Percentiles rank a stretch among this genome's conserved stretches.
Evolutionary conservation across 306 rosid species (phyloP).

Genomic region (Cucumis melo): DNA sequence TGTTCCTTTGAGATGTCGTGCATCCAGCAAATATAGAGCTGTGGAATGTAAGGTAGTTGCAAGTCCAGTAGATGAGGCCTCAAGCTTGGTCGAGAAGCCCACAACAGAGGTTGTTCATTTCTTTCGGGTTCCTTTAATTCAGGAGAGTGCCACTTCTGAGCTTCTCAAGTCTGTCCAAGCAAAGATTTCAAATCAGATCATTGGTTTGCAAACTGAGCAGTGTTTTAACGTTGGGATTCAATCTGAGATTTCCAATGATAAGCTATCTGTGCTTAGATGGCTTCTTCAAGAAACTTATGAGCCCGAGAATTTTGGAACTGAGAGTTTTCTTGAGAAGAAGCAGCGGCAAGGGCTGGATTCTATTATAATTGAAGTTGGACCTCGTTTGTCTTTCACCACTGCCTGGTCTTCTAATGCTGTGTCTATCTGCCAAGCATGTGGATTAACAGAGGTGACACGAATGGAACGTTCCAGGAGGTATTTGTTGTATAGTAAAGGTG

Average conservation of each 20-base stretch:
- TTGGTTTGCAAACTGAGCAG: slow-evolving; percentile 61
- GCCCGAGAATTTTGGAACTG: slow-evolving; percentile 62
- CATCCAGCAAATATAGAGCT: slow-evolving; percentile 36
- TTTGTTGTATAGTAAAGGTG: not conserved
- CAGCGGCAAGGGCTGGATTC: slow-evolving; percentile 40
- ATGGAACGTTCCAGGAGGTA: slow-evolving; percentile 75
- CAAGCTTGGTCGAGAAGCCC: slow-evolving; percentile 32
- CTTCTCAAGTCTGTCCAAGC: slow-evolving; percentile 53
- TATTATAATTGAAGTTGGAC: slow-evolving; percentile 73
- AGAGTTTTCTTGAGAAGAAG: slow-evolving; percentile 74
- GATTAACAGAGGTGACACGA: slow-evolving; percentile 51
- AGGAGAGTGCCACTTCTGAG: slow-evolving; percentile 54
- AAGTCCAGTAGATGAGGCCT: slow-evolving; percentile 27
- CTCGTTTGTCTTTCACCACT: slow-evolving; percentile 78
- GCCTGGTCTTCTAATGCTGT: slow-evolving; percentile 94
- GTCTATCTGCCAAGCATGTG: slow-evolving; percentile 77
- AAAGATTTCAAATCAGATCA: slow-evolving; percentile 56
- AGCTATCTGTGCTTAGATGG: slow-evolving; percentile 55
- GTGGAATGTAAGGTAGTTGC: slow-evolving; percentile 32
- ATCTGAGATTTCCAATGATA: slow-evolving; percentile 31
- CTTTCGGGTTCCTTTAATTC: slow-evolving; percentile 53
- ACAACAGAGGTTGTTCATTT: slow-evolving; percentile 42
- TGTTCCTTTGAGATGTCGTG: slow-evolving; percentile 31
- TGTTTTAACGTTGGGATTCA: slow-evolving; percentile 58
- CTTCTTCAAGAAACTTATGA: slow-evolving; percentile 83